Percentiles rank a stretch among this genome's conserved stretches.
Evolutionary conservation across 176 grass and related monocot genomes (phyloP).

Genomic region (Tillandsia fasciculata): DNA sequence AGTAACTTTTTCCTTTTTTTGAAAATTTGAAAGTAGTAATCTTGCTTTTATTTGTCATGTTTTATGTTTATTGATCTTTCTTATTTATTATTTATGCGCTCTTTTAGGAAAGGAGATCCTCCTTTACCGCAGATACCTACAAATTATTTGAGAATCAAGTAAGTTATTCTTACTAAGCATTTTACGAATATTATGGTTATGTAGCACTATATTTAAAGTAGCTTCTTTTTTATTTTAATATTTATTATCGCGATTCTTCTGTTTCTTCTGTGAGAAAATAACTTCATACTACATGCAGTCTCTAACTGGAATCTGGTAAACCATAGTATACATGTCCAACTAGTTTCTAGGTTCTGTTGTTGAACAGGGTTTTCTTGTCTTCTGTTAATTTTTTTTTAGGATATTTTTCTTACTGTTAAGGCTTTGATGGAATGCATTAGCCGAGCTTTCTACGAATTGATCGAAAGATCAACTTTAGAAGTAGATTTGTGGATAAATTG

Average conservation of each 20-base stretch:
- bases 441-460: too few relatives aligned
- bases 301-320: slow-evolving; percentile 2
- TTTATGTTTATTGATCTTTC: slow-evolving; percentile 28
- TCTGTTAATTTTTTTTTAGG: too few relatives aligned
- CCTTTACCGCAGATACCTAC: slow-evolving; percentile 53
- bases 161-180: slow-evolving; percentile 25
- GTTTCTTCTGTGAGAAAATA: slow-evolving; percentile 8
- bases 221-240: neutral
- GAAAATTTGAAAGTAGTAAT: neutral
- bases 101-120: slow-evolving; percentile 50
- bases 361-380: too few relatives aligned
- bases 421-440: too few relatives aligned
- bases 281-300: slow-evolving; percentile 6
- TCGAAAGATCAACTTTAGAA: too few relatives aligned
- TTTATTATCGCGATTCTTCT: neutral
- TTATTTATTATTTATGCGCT: slow-evolving; percentile 11
- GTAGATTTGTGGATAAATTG: too few relatives aligned
- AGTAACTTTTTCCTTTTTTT: slow-evolving; percentile 2
- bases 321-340: neutral
- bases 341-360: neutral
- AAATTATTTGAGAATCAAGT: slow-evolving; percentile 71
- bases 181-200: slow-evolving; percentile 13
- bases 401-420: too few relatives aligned
- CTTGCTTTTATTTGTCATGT: slow-evolving; percentile 13
- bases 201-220: too few relatives aligned